These are phyloP conservation scores for Cryptomeria japonica DNA, from an alignment of 75 land plant genomes.

Conservation along the genomic window DNA sequence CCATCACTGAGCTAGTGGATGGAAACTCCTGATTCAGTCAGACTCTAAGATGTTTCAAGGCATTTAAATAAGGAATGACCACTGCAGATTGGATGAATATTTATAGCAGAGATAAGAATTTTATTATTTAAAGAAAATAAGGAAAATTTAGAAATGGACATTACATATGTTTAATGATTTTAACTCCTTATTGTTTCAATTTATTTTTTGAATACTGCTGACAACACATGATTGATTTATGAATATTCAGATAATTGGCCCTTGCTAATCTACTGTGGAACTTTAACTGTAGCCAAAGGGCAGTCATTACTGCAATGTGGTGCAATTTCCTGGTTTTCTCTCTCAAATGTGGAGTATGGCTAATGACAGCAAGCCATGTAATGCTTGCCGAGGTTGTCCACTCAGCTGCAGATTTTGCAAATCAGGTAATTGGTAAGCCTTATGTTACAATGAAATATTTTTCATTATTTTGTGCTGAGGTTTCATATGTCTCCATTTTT, in stretches of 20 bases:
- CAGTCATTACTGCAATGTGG: conserved; percentile 89
- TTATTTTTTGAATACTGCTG: not conserved
- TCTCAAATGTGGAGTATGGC: conserved; percentile 92
- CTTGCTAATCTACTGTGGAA: not conserved
- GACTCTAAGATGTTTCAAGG: too few species aligned
- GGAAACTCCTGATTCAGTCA: too few species aligned
- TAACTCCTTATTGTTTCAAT: not conserved
- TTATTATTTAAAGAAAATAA: too few species aligned
- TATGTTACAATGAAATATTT: not conserved
- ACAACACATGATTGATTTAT: not conserved
- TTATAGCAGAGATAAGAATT: too few species aligned
- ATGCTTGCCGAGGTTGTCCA: conserved; percentile 97
- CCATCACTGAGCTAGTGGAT: too few species aligned
- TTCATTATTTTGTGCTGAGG: not conserved
- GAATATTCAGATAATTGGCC: not conserved
- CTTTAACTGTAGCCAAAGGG: conserved; percentile 65
- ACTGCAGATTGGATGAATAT: too few species aligned
- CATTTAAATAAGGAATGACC: too few species aligned
- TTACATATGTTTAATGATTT: not conserved
- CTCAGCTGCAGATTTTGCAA: conserved; percentile 93
- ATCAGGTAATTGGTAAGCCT: conserved; percentile 65
- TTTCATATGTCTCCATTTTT: not conserved
- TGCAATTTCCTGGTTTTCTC: conserved; percentile 95
- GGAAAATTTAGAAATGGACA: too few species aligned
- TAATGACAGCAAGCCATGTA: conserved; percentile 90